These are phyloP conservation scores for Cornus suecica DNA, from an alignment of 148 eudicot species.

Conservation along the genomic window DNA sequence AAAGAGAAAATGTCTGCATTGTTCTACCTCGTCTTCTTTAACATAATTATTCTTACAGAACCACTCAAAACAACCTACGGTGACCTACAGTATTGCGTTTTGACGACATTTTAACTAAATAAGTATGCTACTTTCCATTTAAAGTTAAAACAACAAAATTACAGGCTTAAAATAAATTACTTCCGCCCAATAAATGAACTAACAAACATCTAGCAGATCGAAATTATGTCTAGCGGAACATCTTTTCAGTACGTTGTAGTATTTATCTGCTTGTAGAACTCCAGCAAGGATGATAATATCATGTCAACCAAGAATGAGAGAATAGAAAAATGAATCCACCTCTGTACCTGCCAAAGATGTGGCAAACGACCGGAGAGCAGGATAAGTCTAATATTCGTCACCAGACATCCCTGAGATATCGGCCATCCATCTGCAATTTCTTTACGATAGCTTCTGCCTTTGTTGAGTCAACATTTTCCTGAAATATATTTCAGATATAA, in stretches of 20 bases:
- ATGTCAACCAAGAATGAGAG: not conserved
- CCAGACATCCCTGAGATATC: slow-evolving; percentile 87
- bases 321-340: slow-evolving; percentile 12
- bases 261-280: not conserved
- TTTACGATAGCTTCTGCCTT: slow-evolving; percentile 70
- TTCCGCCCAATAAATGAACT: not conserved
- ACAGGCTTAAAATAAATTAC: not conserved
- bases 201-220: slow-evolving; percentile 2
- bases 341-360: not conserved
- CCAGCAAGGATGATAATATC: slow-evolving; percentile 13
- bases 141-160: not conserved
- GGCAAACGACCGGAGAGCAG: not conserved
- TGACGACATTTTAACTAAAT: not conserved
- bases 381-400: slow-evolving; percentile 20
- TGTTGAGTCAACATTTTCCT: slow-evolving; percentile 61
- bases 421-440: slow-evolving; percentile 75
- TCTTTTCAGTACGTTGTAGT: not conserved
- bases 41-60: not conserved
- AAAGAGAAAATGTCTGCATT: not conserved
- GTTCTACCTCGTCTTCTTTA: not conserved
- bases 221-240: not conserved
- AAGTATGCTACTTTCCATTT: not conserved
- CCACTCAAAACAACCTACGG: not conserved
- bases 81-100: not conserved
- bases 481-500: slow-evolving; percentile 10